A percentile compares a stretch with the other conserved stretches of the same genome.
Conservation (phyloP, 352 stramenopile genomes). For the Phytophthora agathidicida region DNA sequence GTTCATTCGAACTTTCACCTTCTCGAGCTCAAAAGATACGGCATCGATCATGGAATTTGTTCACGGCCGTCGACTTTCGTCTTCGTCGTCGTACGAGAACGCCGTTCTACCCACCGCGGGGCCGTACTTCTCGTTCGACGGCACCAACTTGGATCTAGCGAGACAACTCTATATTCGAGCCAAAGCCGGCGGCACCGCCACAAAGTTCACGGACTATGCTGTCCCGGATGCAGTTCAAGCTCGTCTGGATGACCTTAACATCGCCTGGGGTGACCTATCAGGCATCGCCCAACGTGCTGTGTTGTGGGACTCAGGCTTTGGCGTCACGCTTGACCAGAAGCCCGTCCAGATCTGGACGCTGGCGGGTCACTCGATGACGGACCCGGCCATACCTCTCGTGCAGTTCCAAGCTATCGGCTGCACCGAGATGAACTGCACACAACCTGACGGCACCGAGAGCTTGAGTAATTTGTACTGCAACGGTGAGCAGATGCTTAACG, state of each 20-base stretch:
- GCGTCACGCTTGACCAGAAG: slow-evolving; percentile 15
- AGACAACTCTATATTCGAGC: slow-evolving; percentile 33
- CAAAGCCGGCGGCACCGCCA: slow-evolving; percentile 9
- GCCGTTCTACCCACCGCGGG: too few relatives aligned
- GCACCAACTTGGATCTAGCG: slow-evolving; percentile 40
- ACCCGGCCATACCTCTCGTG: slow-evolving; percentile 27
- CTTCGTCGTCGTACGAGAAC: too few relatives aligned
- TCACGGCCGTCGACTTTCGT: too few relatives aligned
- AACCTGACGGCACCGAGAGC: slow-evolving; percentile 10
- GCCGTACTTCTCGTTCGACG: too few relatives aligned
- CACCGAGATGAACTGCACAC: slow-evolving; percentile 16
- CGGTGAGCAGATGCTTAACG: slow-evolving; percentile 26
- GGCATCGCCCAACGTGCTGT: slow-evolving; percentile 54
- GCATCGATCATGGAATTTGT: too few relatives aligned
- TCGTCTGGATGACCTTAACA: slow-evolving; percentile 17
- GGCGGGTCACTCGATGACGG: slow-evolving; percentile 32
- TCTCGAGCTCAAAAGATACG: too few relatives aligned
- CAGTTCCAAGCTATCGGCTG: slow-evolving; percentile 31
- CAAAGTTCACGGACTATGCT: slow-evolving; percentile 11
- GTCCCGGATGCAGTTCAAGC: slow-evolving; percentile 27
- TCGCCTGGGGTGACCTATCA: slow-evolving; percentile 30
- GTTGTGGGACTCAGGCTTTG: slow-evolving; percentile 64
- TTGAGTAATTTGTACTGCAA: slow-evolving; percentile 27
- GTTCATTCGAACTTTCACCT: too few relatives aligned
- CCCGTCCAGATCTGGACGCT: slow-evolving; percentile 37